Base-by-base conservation (phyloP, 768 basidiomycete genomes). In the Melanogaster broomeanus region DNA sequence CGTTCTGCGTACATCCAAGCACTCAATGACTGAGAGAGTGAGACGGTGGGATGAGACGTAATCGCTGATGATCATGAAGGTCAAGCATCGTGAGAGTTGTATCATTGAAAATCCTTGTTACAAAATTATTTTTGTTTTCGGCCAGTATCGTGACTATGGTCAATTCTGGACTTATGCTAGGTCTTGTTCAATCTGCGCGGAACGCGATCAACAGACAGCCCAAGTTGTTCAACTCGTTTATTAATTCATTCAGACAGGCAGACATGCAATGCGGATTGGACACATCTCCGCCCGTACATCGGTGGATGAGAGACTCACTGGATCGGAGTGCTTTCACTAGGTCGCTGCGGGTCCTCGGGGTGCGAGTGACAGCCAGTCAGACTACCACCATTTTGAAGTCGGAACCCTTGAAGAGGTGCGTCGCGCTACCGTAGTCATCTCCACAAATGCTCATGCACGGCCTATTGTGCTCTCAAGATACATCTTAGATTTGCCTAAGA, bases 401-500 rank as follows among this genome's bases (percentile, higher is more conserved):
- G 13, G 72, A 74, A 35, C 70, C 70, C n/a, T 67, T 90, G 70
- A 81, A 74, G 70, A 77, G 75, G 91, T 90, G 55, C 28, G 75
- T 73, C 25, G 16, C 24, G 8, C 43, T 44, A 37, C 11, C 22
- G 16, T 42, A 27, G 21, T 19, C 27, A 39, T 19, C 28, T 47
- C 27, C 57, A 18, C 18, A 24, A 18, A n/a, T 3, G 49, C 49
- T 25, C 40, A 47, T 37, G 53, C 63, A 34, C 57, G 51, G 38
- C n/a, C 42, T 53, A 43, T 39, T 49, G 43, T 53, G n/a, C 37
- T 42, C 28, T 50, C 50, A 53, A 89, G 90, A 41, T 72, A 68
- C 25, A 60, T 92, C 44, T 72, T 92, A 61, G 80, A 88, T 70
- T 62, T 90, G 12, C 87, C 87, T n/a, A 85, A 78, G 71, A 64